These are phyloP conservation scores for Teunomyces barrocoloradensis DNA, from an alignment of 805 yeast genomes.

Conservation along the genomic window DNA sequence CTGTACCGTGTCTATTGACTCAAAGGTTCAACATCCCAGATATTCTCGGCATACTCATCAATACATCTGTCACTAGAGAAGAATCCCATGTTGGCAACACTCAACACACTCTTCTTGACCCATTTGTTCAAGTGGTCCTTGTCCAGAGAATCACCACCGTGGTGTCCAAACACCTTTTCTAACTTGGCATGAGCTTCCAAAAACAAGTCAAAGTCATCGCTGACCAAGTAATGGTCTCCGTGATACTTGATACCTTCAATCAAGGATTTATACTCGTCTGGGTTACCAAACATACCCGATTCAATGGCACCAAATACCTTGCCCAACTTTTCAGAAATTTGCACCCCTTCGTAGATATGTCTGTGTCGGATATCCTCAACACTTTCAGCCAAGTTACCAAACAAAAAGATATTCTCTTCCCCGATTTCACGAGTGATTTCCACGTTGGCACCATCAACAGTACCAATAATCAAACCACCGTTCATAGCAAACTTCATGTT, in stretches of 20 bases:
- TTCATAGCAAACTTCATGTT: constrained; percentile 94
- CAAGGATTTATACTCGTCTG: constrained; percentile 62
- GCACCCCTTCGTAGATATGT: constrained; percentile 61
- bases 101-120: constrained; percentile 70
- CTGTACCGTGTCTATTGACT: constrained; percentile 14
- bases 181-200: constrained; percentile 76
- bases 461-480: constrained; percentile 92
- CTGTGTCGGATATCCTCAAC: constrained; percentile 81
- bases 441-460: constrained; percentile 96
- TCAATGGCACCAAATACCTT: constrained; percentile 68
- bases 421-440: constrained; percentile 93
- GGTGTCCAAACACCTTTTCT: constrained; percentile 62
- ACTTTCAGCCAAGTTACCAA: constrained; percentile 86
- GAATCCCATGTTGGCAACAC: constrained; percentile 93
- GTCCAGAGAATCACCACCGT: constrained; percentile 40
- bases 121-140: constrained; percentile 61
- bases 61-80: constrained; percentile 89
- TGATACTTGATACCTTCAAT: constrained; percentile 67
- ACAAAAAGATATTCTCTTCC: constrained; percentile 86
- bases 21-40: constrained; percentile 88
- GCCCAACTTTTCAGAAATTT: constrained; percentile 56
- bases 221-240: constrained; percentile 84
- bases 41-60: constrained; percentile 86
- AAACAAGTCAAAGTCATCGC: constrained; percentile 87
- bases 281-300: constrained; percentile 68